Base-by-base conservation (phyloP, 306 rosid genomes). In the Lathyrus oleraceus region DNA sequence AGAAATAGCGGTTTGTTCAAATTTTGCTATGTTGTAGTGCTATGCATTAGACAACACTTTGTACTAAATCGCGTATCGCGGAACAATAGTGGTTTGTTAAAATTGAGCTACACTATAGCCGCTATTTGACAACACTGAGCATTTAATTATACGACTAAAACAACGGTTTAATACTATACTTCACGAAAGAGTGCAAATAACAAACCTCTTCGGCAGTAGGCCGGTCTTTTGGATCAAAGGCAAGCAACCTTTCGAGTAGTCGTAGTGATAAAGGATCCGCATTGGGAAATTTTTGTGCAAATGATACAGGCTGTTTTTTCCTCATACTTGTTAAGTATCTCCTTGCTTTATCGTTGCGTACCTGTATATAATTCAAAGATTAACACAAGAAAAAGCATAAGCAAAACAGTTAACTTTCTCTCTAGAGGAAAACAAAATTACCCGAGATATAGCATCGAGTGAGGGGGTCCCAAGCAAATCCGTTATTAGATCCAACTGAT, bases 181-280 rank as follows among this genome's bases (percentile, higher is more conserved):
- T 9, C 25, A 20, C 44, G 21, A 21, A 32, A 39, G 49, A 60
- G 67, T 58, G 36, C 61, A 49, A 39, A 40, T 28, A 74, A 78
- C 92, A 81, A 76, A 93, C 98, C 97, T 90, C 96, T 85, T 85
- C 89, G 6, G 98, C 98, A 65, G 96, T 90, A 60, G 96, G 98
- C 52, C 98, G 85, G 68, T 93, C 94, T 80, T 93, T 93, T 17
- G 98, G 98, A 83, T 93, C 97, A 56, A 93, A 93, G 39, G 97
- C 97, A 9, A 93, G 98, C 79, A 90, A 73, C 71, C 87, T 84
- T 82, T 84, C 88, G 43, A 93, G 64, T 23, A 93, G 85, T 11
- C 80, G 82, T 39, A 93, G 79, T 20, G 91, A 92, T 83, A 88
- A 76, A 69, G 98, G 98, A 79, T 93, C 94, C 1, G 89, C 97